A percentile compares a stretch with the other conserved stretches of the same genome.
phyloP scores from a whole-genome alignment of 202 grass and related monocot genomes.

The Digitaria exilis region DNA sequence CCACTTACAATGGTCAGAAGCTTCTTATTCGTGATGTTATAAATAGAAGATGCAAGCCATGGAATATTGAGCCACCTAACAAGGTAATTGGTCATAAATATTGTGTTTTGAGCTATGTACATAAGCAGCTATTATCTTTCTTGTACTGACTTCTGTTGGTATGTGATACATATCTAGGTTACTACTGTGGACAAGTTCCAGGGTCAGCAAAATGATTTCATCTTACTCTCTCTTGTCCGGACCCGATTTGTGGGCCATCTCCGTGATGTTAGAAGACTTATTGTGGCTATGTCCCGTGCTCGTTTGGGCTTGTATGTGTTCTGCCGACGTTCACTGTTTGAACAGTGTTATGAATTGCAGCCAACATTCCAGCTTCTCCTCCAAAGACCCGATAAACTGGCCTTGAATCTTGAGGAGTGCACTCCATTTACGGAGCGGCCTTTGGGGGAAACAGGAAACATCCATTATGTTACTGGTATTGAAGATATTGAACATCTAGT shows the following conservation, averaged over 20 bases:
- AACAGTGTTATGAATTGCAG: conserved; percentile 98
- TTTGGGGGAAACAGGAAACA: conserved; percentile 62
- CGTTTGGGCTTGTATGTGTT: conserved; percentile 89
- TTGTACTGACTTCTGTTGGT: conserved; percentile 37
- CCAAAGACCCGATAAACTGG: conserved; percentile 83
- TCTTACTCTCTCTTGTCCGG: conserved; percentile 91
- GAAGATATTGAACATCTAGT: conserved; percentile 86
- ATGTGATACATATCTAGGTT: conserved; percentile 53
- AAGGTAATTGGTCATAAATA: conserved; percentile 61
- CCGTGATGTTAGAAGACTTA: conserved; percentile 90
- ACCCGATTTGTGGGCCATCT: conserved; percentile 96
- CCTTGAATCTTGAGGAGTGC: conserved; percentile 81
- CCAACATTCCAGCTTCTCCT: conserved; percentile 90
- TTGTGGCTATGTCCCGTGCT: conserved; percentile 96
- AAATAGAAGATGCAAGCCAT: conserved; percentile 80
- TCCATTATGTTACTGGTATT: conserved; percentile 63
- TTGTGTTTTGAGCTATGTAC: conserved; percentile 22
- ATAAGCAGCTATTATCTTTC: conserved; percentile 20
- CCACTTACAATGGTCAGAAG: conserved; percentile 98
- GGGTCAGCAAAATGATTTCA: conserved; percentile 99
- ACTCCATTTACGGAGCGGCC: conserved; percentile 77
- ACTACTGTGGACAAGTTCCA: conserved; percentile 97
- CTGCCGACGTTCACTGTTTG: conserved; percentile 77
- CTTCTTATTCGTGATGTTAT: conserved; percentile 99
- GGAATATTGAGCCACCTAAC: conserved; percentile 87